Evolutionary conservation across 768 basidiomycete genomes (phyloP), one percentile per base, ranked within the genome.

Genomic region (Hygrophorus russula): DNA sequence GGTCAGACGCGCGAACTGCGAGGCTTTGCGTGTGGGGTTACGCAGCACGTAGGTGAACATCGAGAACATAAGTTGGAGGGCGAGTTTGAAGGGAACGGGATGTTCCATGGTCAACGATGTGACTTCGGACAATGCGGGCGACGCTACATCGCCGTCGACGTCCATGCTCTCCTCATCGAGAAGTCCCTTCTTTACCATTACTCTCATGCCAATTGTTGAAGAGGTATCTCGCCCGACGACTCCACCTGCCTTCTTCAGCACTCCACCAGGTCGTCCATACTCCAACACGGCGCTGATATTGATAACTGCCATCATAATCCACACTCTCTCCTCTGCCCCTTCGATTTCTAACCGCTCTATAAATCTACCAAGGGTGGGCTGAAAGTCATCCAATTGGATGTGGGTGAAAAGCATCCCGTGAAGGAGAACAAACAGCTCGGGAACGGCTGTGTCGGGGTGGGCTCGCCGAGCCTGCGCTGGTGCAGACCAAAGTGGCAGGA

Each of bases 371-470:
- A 92, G 74, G 0, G 82, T 82, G 10, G 80, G 70, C 34, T 74
- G 64, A 56, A 98, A 98, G 57, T 92, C 86, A 59, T 99, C 96
- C 19, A 99, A 77, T 50, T 92, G 76, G 49, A 96, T 90, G 50
- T 86, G 82, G 11, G 96, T 98, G 64, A 97, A 97, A 1, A 99
- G 71, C 91, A 97, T 93, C 19, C 96, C 93, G 46, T 98, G 96
- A 0, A 99, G 68, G 9, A 90, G 76, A 27, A 98, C 77, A 51
- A 98, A 99, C 0, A 96, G 71, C 18, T 92, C 90, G 0, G 82
- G 61, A 0, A 71, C 72, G 1, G 65, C 68, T 4, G 85, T 77
- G 50, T 94, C 91, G 2, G 92, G 82, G 8, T 72, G 70, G 12
- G 80, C 73, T 2, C 90, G 81, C 13, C 80, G 75, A 5, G 78